Evolutionary conservation across 208 protist genomes (phyloP).

Genomic region (Trypanosoma cruzi): DNA sequence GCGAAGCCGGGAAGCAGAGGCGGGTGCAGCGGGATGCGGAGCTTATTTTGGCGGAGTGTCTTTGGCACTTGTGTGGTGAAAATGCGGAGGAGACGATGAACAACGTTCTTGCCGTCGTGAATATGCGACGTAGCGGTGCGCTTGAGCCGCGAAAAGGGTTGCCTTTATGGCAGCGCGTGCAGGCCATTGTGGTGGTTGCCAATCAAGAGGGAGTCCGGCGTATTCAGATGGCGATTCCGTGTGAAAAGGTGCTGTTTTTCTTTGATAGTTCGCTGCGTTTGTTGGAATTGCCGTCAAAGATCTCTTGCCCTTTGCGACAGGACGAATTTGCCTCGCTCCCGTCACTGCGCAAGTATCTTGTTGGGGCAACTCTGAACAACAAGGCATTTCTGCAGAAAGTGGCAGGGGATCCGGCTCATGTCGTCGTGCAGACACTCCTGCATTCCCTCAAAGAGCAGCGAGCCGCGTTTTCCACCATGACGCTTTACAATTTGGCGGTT

Average conservation of each 20-base stretch:
- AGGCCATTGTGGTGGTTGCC: constrained; percentile 44
- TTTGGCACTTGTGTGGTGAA: constrained; percentile 24
- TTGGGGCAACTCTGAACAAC: constrained; percentile 50
- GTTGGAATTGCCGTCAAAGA: constrained; percentile 23
- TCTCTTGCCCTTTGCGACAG: not conserved
- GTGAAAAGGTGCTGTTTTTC: constrained; percentile 41
- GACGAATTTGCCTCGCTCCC: constrained; percentile 28
- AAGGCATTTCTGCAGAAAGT: constrained; percentile 41
- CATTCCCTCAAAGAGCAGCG: constrained; percentile 42
- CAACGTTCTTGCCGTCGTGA: constrained; percentile 13
- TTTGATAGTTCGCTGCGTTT: constrained; percentile 50
- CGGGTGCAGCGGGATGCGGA: constrained; percentile 24
- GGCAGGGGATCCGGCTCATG: constrained; percentile 12
- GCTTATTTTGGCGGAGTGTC: constrained; percentile 16
- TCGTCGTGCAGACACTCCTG: constrained; percentile 46
- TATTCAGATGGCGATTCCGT: constrained; percentile 41
- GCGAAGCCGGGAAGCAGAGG: not conserved
- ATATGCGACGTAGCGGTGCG: constrained; percentile 6
- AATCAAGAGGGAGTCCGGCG: constrained; percentile 65
- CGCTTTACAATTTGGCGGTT: constrained; percentile 83
- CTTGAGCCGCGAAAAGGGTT: constrained; percentile 21
- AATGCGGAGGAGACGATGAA: constrained; percentile 29
- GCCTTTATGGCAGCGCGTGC: constrained; percentile 45
- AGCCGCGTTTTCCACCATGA: constrained; percentile 49
- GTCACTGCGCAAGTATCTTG: constrained; percentile 33